Conservation (phyloP, 1,284 basidiomycete genomes). For the Stereum hirsutum region DNA sequence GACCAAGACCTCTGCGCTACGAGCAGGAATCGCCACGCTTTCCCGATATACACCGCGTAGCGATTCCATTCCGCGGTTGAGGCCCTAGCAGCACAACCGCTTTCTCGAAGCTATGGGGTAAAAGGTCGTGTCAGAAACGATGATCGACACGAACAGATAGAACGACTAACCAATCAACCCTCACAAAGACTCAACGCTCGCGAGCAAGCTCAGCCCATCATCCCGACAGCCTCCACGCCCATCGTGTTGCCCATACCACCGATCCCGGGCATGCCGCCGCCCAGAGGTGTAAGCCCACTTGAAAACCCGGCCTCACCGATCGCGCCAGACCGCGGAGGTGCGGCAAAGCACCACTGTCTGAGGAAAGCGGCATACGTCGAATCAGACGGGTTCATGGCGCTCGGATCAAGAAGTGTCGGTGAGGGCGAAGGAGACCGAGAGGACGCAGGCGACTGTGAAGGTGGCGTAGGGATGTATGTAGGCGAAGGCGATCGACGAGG, state of each 20-base stretch:
- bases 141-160: no score
- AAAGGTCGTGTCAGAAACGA: no score
- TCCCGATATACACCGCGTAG: no score
- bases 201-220: constrained; percentile 3
- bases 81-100: no score
- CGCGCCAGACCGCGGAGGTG: constrained; percentile 2
- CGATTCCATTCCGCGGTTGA: no score
- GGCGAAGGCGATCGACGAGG: neutral
- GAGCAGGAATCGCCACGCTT: no score
- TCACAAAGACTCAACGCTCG: neutral
- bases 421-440: neutral
- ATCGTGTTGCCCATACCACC: constrained; percentile 6
- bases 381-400: constrained; percentile 6
- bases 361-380: constrained; percentile 54
- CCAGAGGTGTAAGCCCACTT: neutral
- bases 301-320: neutral
- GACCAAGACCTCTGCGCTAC: no score
- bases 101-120: no score
- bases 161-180: neutral
- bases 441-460: neutral
- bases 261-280: neutral
- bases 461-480: neutral
- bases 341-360: constrained; percentile 61
- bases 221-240: constrained; percentile 9
- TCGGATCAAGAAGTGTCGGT: neutral